A percentile compares a stretch with the other conserved stretches of the same genome.
Conservation (phyloP, 495 filamentous ascomycete genomes). For the Talaromyces ruber region DNA sequence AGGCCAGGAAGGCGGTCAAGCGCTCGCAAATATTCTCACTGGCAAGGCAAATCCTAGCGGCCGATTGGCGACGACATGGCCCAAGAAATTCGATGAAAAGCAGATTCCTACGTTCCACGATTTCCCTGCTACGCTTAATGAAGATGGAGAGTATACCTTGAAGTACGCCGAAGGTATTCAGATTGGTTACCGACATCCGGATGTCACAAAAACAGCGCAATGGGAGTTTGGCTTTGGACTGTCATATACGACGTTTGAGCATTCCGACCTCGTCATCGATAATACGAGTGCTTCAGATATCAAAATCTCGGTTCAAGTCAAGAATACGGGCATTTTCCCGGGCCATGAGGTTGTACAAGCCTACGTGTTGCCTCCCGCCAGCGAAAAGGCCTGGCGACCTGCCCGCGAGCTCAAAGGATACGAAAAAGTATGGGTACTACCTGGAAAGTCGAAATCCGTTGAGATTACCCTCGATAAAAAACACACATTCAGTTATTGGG, state of each 20-base stretch:
- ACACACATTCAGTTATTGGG: background rate
- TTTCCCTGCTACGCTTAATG: background rate
- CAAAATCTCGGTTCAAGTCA: constrained; percentile 34
- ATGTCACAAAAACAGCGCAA: constrained; percentile 19
- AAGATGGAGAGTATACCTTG: background rate
- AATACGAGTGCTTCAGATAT: background rate
- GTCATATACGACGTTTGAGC: constrained; percentile 27
- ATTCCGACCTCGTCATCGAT: constrained; percentile 5
- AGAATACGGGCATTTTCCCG: constrained; percentile 39
- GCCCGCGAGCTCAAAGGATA: constrained; percentile 17
- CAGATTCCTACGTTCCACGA: constrained; percentile 31
- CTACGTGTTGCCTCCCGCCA: background rate
- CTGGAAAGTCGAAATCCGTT: background rate
- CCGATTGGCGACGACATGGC: constrained; percentile 26
- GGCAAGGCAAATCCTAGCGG: constrained; percentile 35
- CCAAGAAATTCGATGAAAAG: constrained; percentile 23
- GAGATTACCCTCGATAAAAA: background rate
- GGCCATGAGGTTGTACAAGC: background rate
- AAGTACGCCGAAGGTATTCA: constrained; percentile 18
- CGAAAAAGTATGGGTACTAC: constrained; percentile 8
- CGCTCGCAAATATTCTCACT: constrained; percentile 36
- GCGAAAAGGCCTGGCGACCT: constrained; percentile 8
- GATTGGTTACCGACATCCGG: constrained; percentile 21
- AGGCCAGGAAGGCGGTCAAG: constrained; percentile 38
- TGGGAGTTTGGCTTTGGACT: constrained; percentile 27